Evolutionary conservation across 345 rosid genomes (phyloP).

Genomic region (Arabidopsis arenosa): DNA sequence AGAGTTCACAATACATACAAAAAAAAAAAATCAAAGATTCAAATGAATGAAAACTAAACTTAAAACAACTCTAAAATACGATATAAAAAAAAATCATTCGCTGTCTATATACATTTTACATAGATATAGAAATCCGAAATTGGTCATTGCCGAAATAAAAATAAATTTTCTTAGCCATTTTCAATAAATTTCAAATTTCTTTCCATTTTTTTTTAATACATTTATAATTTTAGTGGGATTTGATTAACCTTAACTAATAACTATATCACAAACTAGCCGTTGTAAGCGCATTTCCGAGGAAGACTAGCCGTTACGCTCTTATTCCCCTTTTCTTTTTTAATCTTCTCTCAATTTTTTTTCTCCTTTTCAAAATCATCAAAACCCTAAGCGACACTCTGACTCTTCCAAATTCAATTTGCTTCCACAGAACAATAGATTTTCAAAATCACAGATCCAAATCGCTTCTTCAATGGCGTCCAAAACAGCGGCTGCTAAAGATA

Average conservation of each 20-base stretch:
- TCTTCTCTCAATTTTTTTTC: background rate
- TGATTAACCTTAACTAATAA: background rate
- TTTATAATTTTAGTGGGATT: background rate
- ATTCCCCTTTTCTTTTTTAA: background rate
- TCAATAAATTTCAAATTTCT: too few relatives aligned
- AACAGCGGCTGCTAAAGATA: conserved; percentile 83
- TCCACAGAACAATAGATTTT: background rate
- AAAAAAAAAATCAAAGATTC: too few relatives aligned
- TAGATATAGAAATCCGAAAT: too few relatives aligned
- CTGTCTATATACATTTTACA: too few relatives aligned
- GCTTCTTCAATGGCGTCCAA: conserved; percentile 61
- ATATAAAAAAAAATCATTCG: too few relatives aligned
- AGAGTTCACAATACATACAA: too few relatives aligned
- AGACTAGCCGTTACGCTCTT: conserved; percentile 47
- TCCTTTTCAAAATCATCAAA: conserved; percentile 3
- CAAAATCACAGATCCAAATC: conserved; percentile 1
- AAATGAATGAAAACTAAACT: too few relatives aligned
- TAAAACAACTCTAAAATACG: too few relatives aligned
- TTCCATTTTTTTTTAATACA: too few relatives aligned
- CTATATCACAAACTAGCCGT: conserved; percentile 33
- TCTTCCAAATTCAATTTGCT: background rate
- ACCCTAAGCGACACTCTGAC: conserved; percentile 6
- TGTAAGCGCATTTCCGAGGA: conserved; percentile 31
- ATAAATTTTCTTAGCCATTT: too few relatives aligned
- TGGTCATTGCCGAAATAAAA: too few relatives aligned